A percentile compares a stretch with the other conserved stretches of the same genome.
Evolutionary conservation across 106 monocot genomes (phyloP).

Genomic region (Platanthera zijinensis): DNA sequence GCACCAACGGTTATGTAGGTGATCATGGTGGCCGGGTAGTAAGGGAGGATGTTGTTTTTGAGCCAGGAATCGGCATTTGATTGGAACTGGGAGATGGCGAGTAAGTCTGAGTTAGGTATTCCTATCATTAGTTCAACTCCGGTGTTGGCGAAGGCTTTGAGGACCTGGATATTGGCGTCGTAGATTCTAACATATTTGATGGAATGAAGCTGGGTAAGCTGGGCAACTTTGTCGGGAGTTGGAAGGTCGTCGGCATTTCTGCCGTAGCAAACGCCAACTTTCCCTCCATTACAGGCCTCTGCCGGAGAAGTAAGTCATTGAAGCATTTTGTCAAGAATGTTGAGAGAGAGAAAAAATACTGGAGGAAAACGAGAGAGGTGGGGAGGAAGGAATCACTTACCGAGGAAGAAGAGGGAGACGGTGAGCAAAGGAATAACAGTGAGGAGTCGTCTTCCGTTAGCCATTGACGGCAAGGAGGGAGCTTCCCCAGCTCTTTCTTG

Average conservation of each 20-base stretch:
- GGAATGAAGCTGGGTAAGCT: slow-evolving; percentile 58
- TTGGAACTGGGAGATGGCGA: slow-evolving; percentile 84
- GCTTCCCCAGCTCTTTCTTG: background rate
- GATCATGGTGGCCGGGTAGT: slow-evolving; percentile 83
- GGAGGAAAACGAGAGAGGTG: background rate
- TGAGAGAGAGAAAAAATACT: background rate
- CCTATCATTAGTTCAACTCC: slow-evolving; percentile 82
- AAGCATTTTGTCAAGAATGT: background rate
- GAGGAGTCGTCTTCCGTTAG: background rate
- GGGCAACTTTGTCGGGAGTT: slow-evolving; percentile 83
- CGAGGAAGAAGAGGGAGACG: slow-evolving; percentile 5
- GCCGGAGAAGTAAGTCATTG: slow-evolving; percentile 4
- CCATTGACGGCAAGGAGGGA: slow-evolving; percentile 3
- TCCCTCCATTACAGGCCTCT: slow-evolving; percentile 50
- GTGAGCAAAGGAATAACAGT: slow-evolving; percentile 1
- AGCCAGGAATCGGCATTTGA: slow-evolving; percentile 94
- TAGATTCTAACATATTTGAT: slow-evolving; percentile 87
- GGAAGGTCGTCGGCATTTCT: slow-evolving; percentile 95
- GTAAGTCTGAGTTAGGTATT: slow-evolving; percentile 80
- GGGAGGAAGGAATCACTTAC: background rate
- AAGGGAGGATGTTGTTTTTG: slow-evolving; percentile 81
- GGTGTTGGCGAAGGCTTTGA: slow-evolving; percentile 93
- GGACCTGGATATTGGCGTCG: slow-evolving; percentile 84
- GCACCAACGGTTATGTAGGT: slow-evolving; percentile 81
- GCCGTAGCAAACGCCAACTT: slow-evolving; percentile 85